Percentiles rank a stretch among this genome's conserved stretches.
Evolutionary conservation across 2,329 filamentous ascomycete species (phyloP).

Genomic region (Metarhizium humberi): DNA sequence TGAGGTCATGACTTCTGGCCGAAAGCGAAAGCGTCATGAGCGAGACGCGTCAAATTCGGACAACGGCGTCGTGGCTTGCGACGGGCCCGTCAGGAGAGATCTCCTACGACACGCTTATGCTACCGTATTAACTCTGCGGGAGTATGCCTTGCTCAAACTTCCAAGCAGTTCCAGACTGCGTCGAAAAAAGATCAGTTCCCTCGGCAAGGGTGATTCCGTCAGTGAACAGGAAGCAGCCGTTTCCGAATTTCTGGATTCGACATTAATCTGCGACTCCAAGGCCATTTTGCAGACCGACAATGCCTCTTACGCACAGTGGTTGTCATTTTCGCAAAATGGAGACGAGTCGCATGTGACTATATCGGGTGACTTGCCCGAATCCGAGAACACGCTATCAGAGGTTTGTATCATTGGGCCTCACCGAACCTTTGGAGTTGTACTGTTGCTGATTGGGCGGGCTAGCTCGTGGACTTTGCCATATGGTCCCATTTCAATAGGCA

Average conservation of each 20-base stretch:
- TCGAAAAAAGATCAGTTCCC: conserved; percentile 42
- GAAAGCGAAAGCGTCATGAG: conserved; percentile 18
- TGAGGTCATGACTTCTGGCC: conserved; percentile 14
- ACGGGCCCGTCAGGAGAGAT: conserved; percentile 37
- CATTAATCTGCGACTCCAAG: conserved; percentile 50
- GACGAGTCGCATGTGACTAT: conserved; percentile 49
- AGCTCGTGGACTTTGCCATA: conserved; percentile 72
- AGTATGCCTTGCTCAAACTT: conserved; percentile 58
- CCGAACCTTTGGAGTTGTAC: background rate
- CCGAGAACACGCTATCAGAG: conserved; percentile 52
- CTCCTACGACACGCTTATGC: conserved; percentile 62
- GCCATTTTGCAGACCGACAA: conserved; percentile 16
- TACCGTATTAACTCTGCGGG: conserved; percentile 55
- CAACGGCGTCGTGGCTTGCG: background rate
- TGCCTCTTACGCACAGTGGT: conserved; percentile 45
- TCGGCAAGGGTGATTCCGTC: conserved; percentile 25
- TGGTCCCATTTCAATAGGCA: conserved; percentile 64
- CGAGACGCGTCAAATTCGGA: background rate
- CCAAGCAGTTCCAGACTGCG: conserved; percentile 56
- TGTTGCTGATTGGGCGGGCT: conserved; percentile 1
- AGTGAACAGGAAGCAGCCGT: conserved; percentile 33
- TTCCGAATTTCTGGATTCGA: conserved; percentile 55
- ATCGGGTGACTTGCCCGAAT: conserved; percentile 33
- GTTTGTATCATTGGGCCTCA: conserved; percentile 27
- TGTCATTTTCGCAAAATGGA: conserved; percentile 51